These are phyloP conservation scores for Ogataea paraovalis DNA, from an alignment of 805 yeast genomes.

Conservation along the genomic window DNA sequence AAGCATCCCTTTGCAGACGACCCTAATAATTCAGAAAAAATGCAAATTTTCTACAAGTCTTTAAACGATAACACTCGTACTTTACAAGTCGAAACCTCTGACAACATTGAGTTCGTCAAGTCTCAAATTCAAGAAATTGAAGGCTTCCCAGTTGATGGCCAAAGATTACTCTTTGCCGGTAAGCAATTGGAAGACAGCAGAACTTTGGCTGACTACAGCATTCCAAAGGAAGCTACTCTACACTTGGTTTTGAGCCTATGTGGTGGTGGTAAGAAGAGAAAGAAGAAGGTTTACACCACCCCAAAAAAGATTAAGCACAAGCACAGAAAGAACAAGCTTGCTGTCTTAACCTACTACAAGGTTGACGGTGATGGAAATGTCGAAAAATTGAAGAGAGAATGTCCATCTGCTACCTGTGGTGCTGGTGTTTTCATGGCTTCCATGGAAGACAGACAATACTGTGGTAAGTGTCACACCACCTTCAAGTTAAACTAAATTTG, in stretches of 20 bases:
- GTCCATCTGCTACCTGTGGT: slow-evolving; percentile 91
- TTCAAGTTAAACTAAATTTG: slow-evolving; percentile 48
- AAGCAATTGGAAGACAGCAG: slow-evolving; percentile 99
- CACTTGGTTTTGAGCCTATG: slow-evolving; percentile 96
- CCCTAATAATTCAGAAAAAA: slow-evolving; percentile 29
- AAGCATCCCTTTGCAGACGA: slow-evolving; percentile 37
- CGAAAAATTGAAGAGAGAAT: slow-evolving; percentile 98
- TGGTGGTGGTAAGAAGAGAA: slow-evolving; percentile 99
- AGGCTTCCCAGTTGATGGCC: slow-evolving; percentile 99
- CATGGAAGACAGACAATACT: slow-evolving; percentile 98
- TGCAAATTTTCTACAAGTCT: slow-evolving; percentile 79
- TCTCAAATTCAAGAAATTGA: slow-evolving; percentile 99
- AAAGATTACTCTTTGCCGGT: slow-evolving; percentile 99
- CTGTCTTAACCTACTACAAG: slow-evolving; percentile 99
- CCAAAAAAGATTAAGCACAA: slow-evolving; percentile 99
- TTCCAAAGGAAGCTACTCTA: slow-evolving; percentile 98
- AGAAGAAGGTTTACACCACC: slow-evolving; percentile 99
- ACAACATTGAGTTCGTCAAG: slow-evolving; percentile 98
- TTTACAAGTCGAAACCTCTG: slow-evolving; percentile 98
- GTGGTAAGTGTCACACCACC: slow-evolving; percentile 99
- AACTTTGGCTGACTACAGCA: slow-evolving; percentile 98
- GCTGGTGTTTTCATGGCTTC: slow-evolving; percentile 99
- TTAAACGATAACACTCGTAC: slow-evolving; percentile 93
- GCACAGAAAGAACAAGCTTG: slow-evolving; percentile 99
- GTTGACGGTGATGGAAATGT: slow-evolving; percentile 98